These are phyloP conservation scores for Phytophthora sp. DNA, from an alignment of 352 stramenopile species.

Conservation along the genomic window DNA sequence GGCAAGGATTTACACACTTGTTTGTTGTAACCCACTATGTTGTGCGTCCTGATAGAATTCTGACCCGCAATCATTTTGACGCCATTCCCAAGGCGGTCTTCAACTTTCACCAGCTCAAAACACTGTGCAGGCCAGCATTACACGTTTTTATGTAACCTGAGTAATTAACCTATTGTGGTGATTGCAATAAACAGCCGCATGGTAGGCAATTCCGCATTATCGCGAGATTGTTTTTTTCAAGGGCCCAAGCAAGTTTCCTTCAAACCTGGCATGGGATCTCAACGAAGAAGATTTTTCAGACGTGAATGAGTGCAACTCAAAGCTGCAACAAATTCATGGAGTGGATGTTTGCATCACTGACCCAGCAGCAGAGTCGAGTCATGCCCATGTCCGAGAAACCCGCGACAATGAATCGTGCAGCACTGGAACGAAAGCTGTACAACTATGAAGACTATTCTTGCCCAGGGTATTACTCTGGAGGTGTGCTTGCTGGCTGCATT, in stretches of 20 bases:
- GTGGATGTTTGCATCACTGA: conserved; percentile 9
- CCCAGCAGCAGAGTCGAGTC: background rate
- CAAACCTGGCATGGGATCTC: conserved; percentile 11
- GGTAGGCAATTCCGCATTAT: background rate
- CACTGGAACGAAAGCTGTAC: conserved; percentile 11
- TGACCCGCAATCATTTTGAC: conserved; percentile 4
- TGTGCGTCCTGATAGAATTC: background rate
- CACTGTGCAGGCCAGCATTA: no score
- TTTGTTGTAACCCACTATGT: background rate
- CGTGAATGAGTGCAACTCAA: background rate
- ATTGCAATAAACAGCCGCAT: conserved; percentile 5
- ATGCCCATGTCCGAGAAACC: background rate
- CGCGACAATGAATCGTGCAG: background rate
- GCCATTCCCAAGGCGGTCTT: conserved; percentile 9
- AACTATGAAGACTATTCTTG: conserved; percentile 4
- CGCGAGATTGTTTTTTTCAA: conserved; percentile 11
- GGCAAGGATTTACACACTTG: no score
- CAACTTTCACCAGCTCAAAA: background rate
- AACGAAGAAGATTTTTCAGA: conserved; percentile 10
- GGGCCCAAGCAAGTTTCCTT: conserved; percentile 12
- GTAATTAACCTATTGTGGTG: background rate
- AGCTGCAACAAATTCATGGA: conserved; percentile 6
- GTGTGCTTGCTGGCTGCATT: conserved; percentile 14
- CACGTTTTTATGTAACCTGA: background rate
- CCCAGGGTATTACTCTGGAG: conserved; percentile 9